Evolutionary conservation across 1,284 basidiomycete genomes (phyloP), one percentile per base, ranked within the genome.

Genomic region (Coriolopsis trogii): DNA sequence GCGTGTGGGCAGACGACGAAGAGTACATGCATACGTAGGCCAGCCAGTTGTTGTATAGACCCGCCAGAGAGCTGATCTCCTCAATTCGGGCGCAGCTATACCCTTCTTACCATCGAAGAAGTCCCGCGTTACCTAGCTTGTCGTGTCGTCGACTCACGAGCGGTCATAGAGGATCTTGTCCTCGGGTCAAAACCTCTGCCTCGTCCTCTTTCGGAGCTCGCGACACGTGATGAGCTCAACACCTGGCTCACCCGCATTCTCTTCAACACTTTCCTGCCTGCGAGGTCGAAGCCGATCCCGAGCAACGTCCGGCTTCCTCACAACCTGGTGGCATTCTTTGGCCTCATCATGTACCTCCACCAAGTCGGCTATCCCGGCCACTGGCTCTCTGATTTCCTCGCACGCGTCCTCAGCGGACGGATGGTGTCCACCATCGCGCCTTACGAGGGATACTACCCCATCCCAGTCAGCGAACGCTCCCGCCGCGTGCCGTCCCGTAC

Each of bases 221-320:
- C 68, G 0, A 65, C 68, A 8, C 66, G 67, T 46, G 63, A 63
- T 34, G 64, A 71, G 45, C 61, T 70, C 33, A 60, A 49, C 16
- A 60, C 64, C 21, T 76, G 74, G 74, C 68, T 77, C 51, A 67
- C 68, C 16, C 63, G 68, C 45, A 59, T 71, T 36, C 63, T 73
- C 41, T 64, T 76, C 47, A 67, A 64, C 53, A 70, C 66, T 16
- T 49, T 71, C 49, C 60, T 63, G 29, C 67, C 67, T 29, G 69
- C 68, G n/a, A 63, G 53, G 40, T 58, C 56, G 49, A 56, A 62
- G 45, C 44, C 59, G 62, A 52, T 40, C 5, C 66, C 63, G 12
- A 45, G 40, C 51, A 64, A 71, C 49, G 61, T 74, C 46, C 69
- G 66, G 23, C 63, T 70, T 58, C 70, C 77, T 44, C 70, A 70